Percentiles rank a stretch among this genome's conserved stretches.
Conservation (phyloP, 2,329 filamentous ascomycete species). For the Monosporascus ibericus region DNA sequence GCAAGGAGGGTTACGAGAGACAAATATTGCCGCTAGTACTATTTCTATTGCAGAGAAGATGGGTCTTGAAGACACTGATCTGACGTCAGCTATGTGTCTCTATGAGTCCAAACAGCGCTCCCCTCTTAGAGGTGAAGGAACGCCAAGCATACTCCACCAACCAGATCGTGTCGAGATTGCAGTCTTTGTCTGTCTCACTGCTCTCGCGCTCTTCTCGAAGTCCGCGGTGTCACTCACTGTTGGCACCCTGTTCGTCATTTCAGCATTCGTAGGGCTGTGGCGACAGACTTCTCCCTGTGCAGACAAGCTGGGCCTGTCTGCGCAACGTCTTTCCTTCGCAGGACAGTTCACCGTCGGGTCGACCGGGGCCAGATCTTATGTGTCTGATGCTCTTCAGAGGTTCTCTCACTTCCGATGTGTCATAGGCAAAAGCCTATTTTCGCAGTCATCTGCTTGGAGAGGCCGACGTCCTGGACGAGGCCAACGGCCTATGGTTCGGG, state of each 20-base stretch:
- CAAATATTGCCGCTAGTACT: too few relatives aligned
- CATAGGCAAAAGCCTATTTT: not conserved
- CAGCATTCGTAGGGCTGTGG: not conserved
- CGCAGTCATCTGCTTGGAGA: not conserved
- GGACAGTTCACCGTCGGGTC: not conserved
- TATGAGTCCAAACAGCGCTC: not conserved
- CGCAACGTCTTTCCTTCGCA: conserved; percentile 6
- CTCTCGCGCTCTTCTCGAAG: not conserved
- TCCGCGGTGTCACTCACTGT: not conserved
- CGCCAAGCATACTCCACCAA: accelerated
- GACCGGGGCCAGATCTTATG: not conserved
- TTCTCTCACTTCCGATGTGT: not conserved
- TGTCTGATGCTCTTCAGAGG: not conserved
- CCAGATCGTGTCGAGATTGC: not conserved
- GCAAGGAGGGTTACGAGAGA: not conserved
- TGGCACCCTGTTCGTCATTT: not conserved
- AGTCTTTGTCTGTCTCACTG: not conserved
- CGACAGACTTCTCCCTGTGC: conserved; percentile 1
- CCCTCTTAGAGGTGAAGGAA: not conserved
- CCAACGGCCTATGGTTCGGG: not conserved
- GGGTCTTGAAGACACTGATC: not conserved
- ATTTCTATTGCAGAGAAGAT: too few relatives aligned
- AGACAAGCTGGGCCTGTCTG: conserved; percentile 3
- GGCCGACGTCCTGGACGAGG: not conserved
- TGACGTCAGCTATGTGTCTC: not conserved